Percentiles rank a stretch among this genome's conserved stretches.
Conservation (phyloP, 1,139 yeast genomes). For the Saccharomyces hybrid region DNA sequence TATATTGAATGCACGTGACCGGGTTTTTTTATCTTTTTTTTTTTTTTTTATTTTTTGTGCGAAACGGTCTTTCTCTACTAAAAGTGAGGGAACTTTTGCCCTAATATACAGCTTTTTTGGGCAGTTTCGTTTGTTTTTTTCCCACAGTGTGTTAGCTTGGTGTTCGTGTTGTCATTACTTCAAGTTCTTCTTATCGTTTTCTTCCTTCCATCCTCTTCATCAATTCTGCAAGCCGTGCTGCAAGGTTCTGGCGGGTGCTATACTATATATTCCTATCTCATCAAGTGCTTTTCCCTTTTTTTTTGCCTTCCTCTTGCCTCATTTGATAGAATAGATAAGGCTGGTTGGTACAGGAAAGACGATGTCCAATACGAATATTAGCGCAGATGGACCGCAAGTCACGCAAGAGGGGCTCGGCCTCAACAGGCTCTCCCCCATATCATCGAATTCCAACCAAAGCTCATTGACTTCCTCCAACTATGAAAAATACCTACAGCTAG, state of each 20-base stretch:
- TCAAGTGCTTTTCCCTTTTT: neutral
- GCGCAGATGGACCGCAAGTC: neutral
- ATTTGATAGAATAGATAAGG: neutral
- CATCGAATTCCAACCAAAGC: neutral
- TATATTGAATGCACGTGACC: too few species aligned
- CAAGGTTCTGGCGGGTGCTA: neutral
- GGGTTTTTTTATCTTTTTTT: too few species aligned
- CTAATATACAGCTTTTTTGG: neutral
- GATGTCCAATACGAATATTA: neutral
- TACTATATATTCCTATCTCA: neutral
- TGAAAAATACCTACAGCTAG: conserved; percentile 33
- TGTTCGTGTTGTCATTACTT: neutral
- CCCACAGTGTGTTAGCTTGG: neutral
- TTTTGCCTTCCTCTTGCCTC: neutral
- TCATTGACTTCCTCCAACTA: conserved; percentile 21
- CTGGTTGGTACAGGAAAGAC: neutral
- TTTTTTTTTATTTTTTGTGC: neutral
- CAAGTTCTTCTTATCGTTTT: neutral
- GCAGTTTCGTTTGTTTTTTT: neutral
- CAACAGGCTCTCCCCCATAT: neutral
- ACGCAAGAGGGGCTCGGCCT: neutral
- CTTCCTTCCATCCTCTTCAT: neutral
- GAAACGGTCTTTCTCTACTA: neutral
- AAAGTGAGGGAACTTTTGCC: neutral
- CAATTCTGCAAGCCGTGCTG: neutral